A percentile compares a stretch with the other conserved stretches of the same genome.
Evolutionary conservation across 2,329 filamentous ascomycete species (phyloP).

Genomic region (Teratosphaeriaceae sp.): DNA sequence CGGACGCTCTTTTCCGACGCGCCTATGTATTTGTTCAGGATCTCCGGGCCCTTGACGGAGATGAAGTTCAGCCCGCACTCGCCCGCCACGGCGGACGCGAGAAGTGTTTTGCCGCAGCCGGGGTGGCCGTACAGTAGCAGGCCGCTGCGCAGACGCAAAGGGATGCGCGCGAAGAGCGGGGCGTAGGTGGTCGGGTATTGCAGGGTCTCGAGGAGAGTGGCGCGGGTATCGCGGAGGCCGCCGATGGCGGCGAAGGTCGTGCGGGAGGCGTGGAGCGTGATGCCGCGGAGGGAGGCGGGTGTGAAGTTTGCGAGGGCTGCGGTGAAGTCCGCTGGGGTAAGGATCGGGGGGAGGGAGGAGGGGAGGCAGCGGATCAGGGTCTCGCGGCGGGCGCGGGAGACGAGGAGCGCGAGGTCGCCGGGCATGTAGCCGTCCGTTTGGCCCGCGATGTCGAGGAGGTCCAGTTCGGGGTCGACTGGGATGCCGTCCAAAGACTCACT

Average conservation of each 20-base stretch:
- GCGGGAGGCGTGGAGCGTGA: conserved; percentile 85
- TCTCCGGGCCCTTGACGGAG: conserved; percentile 94
- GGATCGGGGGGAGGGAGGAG: conserved; percentile 49
- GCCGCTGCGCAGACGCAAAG: conserved; percentile 86
- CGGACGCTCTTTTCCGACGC: conserved; percentile 94
- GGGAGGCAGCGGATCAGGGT: conserved; percentile 73
- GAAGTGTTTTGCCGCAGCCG: conserved; percentile 91
- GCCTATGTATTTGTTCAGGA: conserved; percentile 98
- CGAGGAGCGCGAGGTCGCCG: conserved; percentile 79
- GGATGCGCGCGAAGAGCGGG: conserved; percentile 93
- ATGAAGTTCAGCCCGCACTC: conserved; percentile 99
- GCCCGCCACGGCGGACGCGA: conserved; percentile 93
- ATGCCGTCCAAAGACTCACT: conserved; percentile 57
- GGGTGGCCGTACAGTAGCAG: conserved; percentile 91
- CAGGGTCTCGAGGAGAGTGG: conserved; percentile 87
- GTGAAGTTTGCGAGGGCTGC: conserved; percentile 86
- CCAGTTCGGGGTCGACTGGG: conserved; percentile 66
- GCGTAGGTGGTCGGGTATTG: conserved; percentile 98
- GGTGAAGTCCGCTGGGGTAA: conserved; percentile 72
- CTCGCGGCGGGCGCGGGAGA: conserved; percentile 83
- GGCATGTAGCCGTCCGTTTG: conserved; percentile 98
- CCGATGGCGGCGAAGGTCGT: conserved; percentile 92
- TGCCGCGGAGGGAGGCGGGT: conserved; percentile 87
- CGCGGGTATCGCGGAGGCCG: conserved; percentile 75
- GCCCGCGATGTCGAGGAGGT: conserved; percentile 87